These are phyloP conservation scores for Penicillium thymicola DNA, from an alignment of 2,329 filamentous ascomycete genomes.

Conservation along the genomic window DNA sequence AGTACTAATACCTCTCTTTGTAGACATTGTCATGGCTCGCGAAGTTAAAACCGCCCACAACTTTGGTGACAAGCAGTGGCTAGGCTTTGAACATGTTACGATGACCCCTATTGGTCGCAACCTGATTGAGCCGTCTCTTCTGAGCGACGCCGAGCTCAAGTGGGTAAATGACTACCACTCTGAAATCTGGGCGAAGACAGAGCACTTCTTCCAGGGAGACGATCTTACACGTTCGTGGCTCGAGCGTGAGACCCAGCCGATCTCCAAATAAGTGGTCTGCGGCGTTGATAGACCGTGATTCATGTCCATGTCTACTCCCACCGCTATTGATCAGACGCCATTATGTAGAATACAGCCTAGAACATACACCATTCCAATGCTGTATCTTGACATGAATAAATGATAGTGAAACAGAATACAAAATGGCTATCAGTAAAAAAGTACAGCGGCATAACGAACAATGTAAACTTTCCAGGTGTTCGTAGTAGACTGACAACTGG, in stretches of 20 bases:
- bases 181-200: conserved; percentile 79
- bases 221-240: conserved; percentile 73
- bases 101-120: conserved; percentile 94
- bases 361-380: neutral
- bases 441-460: no score
- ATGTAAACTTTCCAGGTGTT: neutral
- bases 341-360: neutral
- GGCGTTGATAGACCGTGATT: neutral
- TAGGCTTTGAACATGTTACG: conserved; percentile 95
- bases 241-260: conserved; percentile 74
- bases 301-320: neutral
- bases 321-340: neutral
- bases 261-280: conserved; percentile 39
- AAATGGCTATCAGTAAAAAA: neutral
- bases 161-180: conserved; percentile 87
- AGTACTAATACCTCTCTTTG: conserved; percentile 10
- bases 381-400: neutral
- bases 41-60: conserved; percentile 82
- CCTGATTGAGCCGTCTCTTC: conserved; percentile 69
- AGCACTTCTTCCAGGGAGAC: conserved; percentile 70
- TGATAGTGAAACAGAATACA: neutral
- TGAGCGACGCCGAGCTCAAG: conserved; percentile 70
- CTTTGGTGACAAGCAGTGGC: conserved; percentile 90
- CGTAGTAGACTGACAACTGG: neutral
- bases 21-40: conserved; percentile 79